These are phyloP conservation scores for Coccomyxa sp. DNA, from an alignment of 139 green algal genomes.

Conservation along the genomic window DNA sequence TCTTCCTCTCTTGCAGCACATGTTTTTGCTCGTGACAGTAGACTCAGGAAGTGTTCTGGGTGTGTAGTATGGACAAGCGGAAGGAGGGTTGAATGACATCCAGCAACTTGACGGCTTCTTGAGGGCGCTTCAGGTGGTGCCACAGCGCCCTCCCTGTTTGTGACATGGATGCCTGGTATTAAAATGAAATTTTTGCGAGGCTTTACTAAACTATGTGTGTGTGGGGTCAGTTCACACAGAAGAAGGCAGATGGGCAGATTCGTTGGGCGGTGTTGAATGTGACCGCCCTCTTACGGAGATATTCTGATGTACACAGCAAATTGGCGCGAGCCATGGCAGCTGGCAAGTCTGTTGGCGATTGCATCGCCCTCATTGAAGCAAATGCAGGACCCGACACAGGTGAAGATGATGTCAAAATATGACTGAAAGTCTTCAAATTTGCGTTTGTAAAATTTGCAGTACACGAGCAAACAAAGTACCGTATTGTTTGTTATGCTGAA, in stretches of 20 bases:
- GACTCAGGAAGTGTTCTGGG: constrained; percentile 64
- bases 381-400: too few species aligned
- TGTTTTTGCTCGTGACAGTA: neutral
- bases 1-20: neutral
- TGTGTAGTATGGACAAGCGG: constrained; percentile 75
- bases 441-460: too few species aligned
- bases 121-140: constrained; percentile 42
- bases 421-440: too few species aligned
- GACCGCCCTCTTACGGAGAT: constrained; percentile 70
- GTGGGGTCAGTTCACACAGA: constrained; percentile 21
- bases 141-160: neutral
- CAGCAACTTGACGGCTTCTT: constrained; percentile 85
- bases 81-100: constrained; percentile 90
- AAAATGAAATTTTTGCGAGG: neutral
- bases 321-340: constrained; percentile 40
- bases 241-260: constrained; percentile 79
- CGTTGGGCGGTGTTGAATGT: constrained; percentile 91
- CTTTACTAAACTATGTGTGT: neutral
- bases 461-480: too few species aligned
- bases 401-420: too few species aligned
- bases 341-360: constrained; percentile 10
- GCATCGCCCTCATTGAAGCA: constrained; percentile 15
- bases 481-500: too few species aligned
- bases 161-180: constrained; percentile 25
- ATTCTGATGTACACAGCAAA: constrained; percentile 57